Conservation (phyloP, 2,329 filamentous ascomycete species). For the Aspergillus unguis region DNA sequence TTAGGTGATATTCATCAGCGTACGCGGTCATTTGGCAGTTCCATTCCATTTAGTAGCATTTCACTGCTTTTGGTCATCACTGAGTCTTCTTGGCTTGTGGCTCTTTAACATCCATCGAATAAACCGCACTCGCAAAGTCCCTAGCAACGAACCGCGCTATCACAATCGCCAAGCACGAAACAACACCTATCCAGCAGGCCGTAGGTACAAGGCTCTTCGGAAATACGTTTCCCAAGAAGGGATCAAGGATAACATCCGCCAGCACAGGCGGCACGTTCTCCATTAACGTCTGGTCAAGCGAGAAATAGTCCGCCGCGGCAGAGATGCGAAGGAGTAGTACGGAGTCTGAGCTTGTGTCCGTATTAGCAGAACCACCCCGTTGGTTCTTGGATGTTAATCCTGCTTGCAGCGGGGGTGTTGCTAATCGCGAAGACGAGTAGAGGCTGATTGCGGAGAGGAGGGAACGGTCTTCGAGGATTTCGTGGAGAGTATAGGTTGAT, state of each 20-base stretch:
- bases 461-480: slow-evolving; percentile 60
- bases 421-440: slow-evolving; percentile 56
- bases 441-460: slow-evolving; percentile 63
- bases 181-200: slow-evolving; percentile 61
- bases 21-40: not conserved
- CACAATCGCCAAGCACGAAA: slow-evolving; percentile 56
- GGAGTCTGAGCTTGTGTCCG: slow-evolving; percentile 41
- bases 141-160: slow-evolving; percentile 32
- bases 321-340: slow-evolving; percentile 69
- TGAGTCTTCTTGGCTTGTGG: slow-evolving; percentile 21
- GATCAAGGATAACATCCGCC: slow-evolving; percentile 81
- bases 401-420: slow-evolving; percentile 18
- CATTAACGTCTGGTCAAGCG: slow-evolving; percentile 73
- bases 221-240: slow-evolving; percentile 74
- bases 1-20: not conserved
- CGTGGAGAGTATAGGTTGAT: slow-evolving; percentile 59
- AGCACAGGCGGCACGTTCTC: slow-evolving; percentile 66
- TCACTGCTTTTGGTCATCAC: not conserved
- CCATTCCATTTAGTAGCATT: no score
- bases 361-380: not conserved
- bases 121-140: slow-evolving; percentile 25
- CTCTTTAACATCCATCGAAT: not conserved
- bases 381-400: slow-evolving; percentile 12
- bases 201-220: slow-evolving; percentile 75
- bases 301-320: slow-evolving; percentile 81